Conservation (phyloP, 106 monocot genomes). For the Amphibolis antarctica region DNA sequence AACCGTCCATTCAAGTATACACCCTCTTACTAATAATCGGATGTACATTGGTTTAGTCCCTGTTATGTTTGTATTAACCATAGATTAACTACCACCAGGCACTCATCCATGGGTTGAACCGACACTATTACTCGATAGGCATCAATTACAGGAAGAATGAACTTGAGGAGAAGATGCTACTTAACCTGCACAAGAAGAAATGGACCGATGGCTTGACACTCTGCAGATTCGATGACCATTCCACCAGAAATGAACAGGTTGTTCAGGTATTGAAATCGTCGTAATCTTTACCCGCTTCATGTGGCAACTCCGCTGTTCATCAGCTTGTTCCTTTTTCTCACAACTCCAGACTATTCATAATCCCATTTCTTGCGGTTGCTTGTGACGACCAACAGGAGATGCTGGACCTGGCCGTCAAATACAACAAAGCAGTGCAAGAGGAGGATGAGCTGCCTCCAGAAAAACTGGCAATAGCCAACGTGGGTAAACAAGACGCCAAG, state of each 20-base stretch:
- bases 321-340: neutral
- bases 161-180: constrained; percentile 82
- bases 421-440: constrained; percentile 32
- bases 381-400: constrained; percentile 20
- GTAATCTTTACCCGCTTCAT: no score
- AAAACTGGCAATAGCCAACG: constrained; percentile 30
- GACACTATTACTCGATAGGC: constrained; percentile 86
- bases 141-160: constrained; percentile 85
- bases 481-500: constrained; percentile 29
- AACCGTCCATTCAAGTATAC: constrained; percentile 79
- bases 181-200: constrained; percentile 90
- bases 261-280: constrained; percentile 53
- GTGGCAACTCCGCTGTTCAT: no score
- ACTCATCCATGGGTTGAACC: constrained; percentile 81
- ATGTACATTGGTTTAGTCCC: neutral
- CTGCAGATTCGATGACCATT: constrained; percentile 58
- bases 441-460: constrained; percentile 28
- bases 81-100: constrained; percentile 28
- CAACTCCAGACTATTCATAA: no score
- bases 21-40: neutral
- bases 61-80: neutral
- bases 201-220: constrained; percentile 87
- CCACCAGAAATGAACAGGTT: constrained; percentile 78
- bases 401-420: constrained; percentile 26
- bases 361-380: neutral